These are phyloP conservation scores for Drechslerella stenobrocha DNA, from an alignment of 2,329 filamentous ascomycete species.

Conservation along the genomic window DNA sequence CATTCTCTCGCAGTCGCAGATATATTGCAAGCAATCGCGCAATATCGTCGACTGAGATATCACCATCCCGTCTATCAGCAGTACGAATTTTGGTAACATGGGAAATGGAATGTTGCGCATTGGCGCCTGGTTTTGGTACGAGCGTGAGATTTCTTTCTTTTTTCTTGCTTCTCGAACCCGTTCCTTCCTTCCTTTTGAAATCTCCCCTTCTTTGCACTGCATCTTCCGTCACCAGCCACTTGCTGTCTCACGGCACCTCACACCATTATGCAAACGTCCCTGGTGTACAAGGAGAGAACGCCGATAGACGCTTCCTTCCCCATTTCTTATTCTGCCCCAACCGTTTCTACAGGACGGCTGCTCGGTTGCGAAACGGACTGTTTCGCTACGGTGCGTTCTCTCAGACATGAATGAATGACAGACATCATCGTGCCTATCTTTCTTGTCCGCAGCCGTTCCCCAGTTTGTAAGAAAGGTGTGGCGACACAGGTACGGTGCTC, in stretches of 20 bases:
- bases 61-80: slow-evolving; percentile 21
- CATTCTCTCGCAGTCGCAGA: slow-evolving; percentile 16
- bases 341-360: slow-evolving; percentile 10
- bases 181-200: slow-evolving; percentile 2
- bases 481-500: slow-evolving; percentile 34
- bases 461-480: slow-evolving; percentile 46
- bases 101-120: slow-evolving; percentile 49
- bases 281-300: slow-evolving; percentile 43
- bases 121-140: slow-evolving; percentile 48
- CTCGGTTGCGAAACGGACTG: slow-evolving; percentile 24
- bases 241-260: slow-evolving; percentile 45
- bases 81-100: slow-evolving; percentile 44
- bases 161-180: not conserved
- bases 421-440: slow-evolving; percentile 20
- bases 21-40: slow-evolving; percentile 22
- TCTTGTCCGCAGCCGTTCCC: slow-evolving; percentile 45
- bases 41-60: slow-evolving; percentile 22
- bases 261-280: slow-evolving; percentile 40
- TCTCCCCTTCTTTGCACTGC: slow-evolving; percentile 19
- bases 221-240: slow-evolving; percentile 47
- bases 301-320: slow-evolving; percentile 39
- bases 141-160: slow-evolving; percentile 19
- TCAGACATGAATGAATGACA: slow-evolving; percentile 20
- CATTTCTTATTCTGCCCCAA: slow-evolving; percentile 32
- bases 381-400: slow-evolving; percentile 35